Evolutionary conservation across 345 rosid genomes (phyloP), one percentile per base, ranked within the genome.

Genomic region (Linum tenue): DNA sequence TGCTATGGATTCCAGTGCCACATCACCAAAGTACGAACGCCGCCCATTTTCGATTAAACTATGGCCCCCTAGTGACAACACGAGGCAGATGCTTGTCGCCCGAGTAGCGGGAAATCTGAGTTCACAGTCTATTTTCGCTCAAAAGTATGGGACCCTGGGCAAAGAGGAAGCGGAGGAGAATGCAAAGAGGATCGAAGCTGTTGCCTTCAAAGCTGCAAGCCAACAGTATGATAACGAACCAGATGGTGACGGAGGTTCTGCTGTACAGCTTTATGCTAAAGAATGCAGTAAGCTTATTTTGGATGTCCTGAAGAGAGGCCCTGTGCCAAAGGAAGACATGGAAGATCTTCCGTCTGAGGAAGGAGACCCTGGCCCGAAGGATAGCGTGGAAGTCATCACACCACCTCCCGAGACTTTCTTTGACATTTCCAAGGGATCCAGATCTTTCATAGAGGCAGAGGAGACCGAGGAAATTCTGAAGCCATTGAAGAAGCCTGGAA

Each of bases 191-290:
- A 90, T 92, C 44, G 98, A 92, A 69, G 85, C 87, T 66, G n/a
- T 67, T 59, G 91, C 90, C 48, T 92, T 84, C 57, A 64, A 68
- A 17, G 65, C 76, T 39, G 88, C 97, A 10, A 76, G 80, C 69
- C 83, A 80, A 63, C 95, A 87, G 72, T 87, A 86, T 72, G 98
- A 87, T 65, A 84, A 80, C 62, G 91, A 92, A 72, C 98, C 97
- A 48, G 98, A 92, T 67, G 98, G 98, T 70, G 98, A 89, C 73
- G 97, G 98, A 41, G 80, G 91, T 67, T 84, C 90, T 51, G 97
- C 98, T 38, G 94, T 92, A 11, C 98, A 92, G 85, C 90, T 87
- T 69, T 92, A 92, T 75, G 96, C 98, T 60, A 90, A 82, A 75
- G 91, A 92, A 70, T 87, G 98, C 73, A 92, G 97, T 71, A 92